A percentile compares a stretch with the other conserved stretches of the same genome.
phyloP scores from a whole-genome alignment of 1,284 basidiomycete genomes.

The Moesziomyces sp. region DNA sequence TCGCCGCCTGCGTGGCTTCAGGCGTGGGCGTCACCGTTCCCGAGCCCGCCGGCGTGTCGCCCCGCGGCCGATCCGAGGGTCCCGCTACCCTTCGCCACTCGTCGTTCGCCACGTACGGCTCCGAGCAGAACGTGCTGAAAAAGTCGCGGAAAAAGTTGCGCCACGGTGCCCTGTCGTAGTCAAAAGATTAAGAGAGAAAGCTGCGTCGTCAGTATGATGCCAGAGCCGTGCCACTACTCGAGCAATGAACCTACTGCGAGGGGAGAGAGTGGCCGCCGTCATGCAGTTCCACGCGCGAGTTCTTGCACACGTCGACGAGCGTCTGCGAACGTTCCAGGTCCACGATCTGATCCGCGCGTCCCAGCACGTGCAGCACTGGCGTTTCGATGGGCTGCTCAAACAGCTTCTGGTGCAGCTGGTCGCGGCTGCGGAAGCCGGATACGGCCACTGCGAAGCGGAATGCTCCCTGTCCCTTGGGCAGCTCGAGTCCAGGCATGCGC shows the following conservation, averaged over 20 bases:
- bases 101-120: constrained; percentile 40
- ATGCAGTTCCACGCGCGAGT: constrained; percentile 62
- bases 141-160: constrained; percentile 64
- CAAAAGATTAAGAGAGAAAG: neutral
- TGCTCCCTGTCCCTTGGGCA: constrained; percentile 42
- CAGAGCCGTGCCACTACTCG: neutral
- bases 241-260: constrained; percentile 43
- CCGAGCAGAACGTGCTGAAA: constrained; percentile 50
- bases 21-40: constrained; percentile 45
- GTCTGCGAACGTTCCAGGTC: constrained; percentile 56
- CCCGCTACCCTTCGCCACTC: constrained; percentile 41
- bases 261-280: constrained; percentile 65
- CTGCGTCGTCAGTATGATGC: neutral
- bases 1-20: constrained; percentile 22
- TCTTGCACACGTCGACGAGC: constrained; percentile 48
- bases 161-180: constrained; percentile 55
- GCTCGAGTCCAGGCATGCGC: constrained; percentile 39
- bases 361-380: constrained; percentile 59
- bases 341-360: constrained; percentile 56
- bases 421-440: constrained; percentile 61
- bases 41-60: constrained; percentile 42
- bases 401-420: constrained; percentile 47
- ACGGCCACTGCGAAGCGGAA: constrained; percentile 62
- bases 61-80: constrained; percentile 45
- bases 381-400: constrained; percentile 56